Percentiles rank a stretch among this genome's conserved stretches.
Evolutionary conservation across 306 rosid species (phyloP).

Genomic region (Cucurbita moschata): DNA sequence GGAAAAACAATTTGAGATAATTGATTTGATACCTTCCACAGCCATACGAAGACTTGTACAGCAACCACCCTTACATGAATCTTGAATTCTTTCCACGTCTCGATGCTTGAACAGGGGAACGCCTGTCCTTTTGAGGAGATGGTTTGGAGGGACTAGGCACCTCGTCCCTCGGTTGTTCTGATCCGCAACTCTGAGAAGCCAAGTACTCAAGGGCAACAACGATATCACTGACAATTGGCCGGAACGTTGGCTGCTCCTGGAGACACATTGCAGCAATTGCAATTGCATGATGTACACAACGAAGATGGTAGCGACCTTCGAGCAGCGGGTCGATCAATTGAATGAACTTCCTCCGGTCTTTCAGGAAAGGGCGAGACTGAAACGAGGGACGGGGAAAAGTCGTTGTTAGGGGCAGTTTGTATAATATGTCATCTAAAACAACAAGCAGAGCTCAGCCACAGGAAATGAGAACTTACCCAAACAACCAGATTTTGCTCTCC

Average conservation of each 20-base stretch:
- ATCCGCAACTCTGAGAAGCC: slow-evolving; percentile 35
- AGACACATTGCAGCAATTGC: slow-evolving; percentile 94
- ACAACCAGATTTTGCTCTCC: slow-evolving; percentile 85
- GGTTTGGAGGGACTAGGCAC: slow-evolving; percentile 9
- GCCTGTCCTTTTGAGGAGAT: slow-evolving; percentile 21
- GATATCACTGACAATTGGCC: slow-evolving; percentile 74
- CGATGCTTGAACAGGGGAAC: slow-evolving; percentile 15
- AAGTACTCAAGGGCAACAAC: slow-evolving; percentile 92
- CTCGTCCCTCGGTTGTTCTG: slow-evolving; percentile 6
- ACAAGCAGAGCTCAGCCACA: background rate
- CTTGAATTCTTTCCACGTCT: slow-evolving; percentile 24
- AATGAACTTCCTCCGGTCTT: slow-evolving; percentile 37
- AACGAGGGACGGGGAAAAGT: background rate
- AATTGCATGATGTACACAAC: slow-evolving; percentile 87
- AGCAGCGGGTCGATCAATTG: slow-evolving; percentile 61
- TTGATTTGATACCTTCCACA: background rate
- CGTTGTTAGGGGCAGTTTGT: background rate
- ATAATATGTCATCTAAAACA: background rate
- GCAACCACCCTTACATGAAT: slow-evolving; percentile 15
- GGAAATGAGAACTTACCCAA: slow-evolving; percentile 45
- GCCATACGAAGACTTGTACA: slow-evolving; percentile 5
- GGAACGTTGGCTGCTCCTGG: slow-evolving; percentile 78
- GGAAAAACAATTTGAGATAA: background rate
- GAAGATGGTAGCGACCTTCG: slow-evolving; percentile 53
- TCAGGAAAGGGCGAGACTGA: slow-evolving; percentile 50